These are phyloP conservation scores for Cladophialophora bantiana DNA, from an alignment of 2,329 filamentous ascomycete genomes.

Conservation along the genomic window DNA sequence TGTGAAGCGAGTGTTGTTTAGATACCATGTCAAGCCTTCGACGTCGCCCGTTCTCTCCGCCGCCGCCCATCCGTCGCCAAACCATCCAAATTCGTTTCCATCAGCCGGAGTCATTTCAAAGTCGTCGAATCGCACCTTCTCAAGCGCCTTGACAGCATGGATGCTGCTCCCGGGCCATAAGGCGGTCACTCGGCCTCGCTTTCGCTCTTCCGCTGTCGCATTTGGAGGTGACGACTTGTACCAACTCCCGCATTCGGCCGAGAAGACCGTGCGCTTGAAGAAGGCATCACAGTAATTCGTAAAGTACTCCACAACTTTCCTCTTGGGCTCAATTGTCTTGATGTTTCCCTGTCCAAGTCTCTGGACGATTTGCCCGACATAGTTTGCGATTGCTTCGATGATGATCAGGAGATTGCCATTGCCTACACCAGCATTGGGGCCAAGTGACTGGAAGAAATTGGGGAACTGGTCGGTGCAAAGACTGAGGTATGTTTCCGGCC, in stretches of 20 bases:
- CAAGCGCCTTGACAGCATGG: conserved; percentile 46
- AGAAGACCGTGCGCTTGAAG: conserved; percentile 48
- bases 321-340: conserved; percentile 53
- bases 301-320: conserved; percentile 57
- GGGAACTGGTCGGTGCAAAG: conserved; percentile 46
- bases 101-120: conserved; percentile 54
- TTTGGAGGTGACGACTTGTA: conserved; percentile 53
- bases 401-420: conserved; percentile 42
- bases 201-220: conserved; percentile 41
- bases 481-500: conserved; percentile 48
- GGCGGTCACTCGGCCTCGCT: conserved; percentile 51
- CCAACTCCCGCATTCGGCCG: conserved; percentile 58
- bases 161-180: conserved; percentile 53
- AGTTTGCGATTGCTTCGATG: conserved; percentile 35
- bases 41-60: conserved; percentile 36
- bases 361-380: conserved; percentile 57
- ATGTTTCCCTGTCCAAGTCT: conserved; percentile 58
- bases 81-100: conserved; percentile 56
- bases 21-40: conserved; percentile 38
- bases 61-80: conserved; percentile 57
- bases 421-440: conserved; percentile 45
- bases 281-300: conserved; percentile 56
- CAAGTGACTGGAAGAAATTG: conserved; percentile 47
- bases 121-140: conserved; percentile 55
- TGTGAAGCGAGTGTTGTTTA: conserved; percentile 35